Conservation (phyloP, 1,139 yeast genomes). For the Debaryomycetaceae sp. region DNA sequence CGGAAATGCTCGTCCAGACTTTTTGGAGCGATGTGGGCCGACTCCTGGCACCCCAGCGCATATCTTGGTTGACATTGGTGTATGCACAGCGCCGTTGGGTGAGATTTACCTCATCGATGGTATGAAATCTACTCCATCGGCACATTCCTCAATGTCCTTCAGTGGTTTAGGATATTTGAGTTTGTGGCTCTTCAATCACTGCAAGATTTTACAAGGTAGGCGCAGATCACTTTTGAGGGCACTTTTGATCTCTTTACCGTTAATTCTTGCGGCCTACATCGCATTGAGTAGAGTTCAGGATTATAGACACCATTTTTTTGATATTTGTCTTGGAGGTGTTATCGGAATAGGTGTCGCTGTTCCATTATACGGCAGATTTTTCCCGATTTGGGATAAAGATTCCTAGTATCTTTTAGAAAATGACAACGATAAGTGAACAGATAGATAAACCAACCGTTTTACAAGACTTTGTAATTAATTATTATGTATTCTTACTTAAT, state of each 20-base stretch:
- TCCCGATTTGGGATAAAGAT: constrained; percentile 1
- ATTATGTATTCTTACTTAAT: constrained; percentile 18
- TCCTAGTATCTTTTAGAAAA: too few species aligned
- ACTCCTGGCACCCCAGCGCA: constrained; percentile 27
- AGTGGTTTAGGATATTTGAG: constrained; percentile 61
- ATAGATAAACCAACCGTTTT: not conserved
- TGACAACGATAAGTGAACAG: too few species aligned
- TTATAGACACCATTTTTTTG: constrained; percentile 73
- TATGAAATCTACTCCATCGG: constrained; percentile 77
- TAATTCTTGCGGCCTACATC: constrained; percentile 43
- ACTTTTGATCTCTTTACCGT: constrained; percentile 15
- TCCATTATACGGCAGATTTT: not conserved
- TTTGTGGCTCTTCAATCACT: constrained; percentile 63
- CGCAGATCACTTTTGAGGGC: constrained; percentile 12
- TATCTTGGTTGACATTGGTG: constrained; percentile 33
- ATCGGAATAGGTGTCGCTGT: not conserved
- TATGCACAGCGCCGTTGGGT: constrained; percentile 44
- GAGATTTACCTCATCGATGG: constrained; percentile 61
- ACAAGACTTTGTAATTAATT: not conserved
- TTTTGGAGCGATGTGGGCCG: constrained; percentile 66
- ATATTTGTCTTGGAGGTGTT: constrained; percentile 54
- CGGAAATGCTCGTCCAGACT: constrained; percentile 82
- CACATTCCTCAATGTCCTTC: constrained; percentile 72
- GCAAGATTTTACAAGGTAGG: constrained; percentile 13
- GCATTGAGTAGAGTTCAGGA: constrained; percentile 67